Evolutionary conservation across 2,329 filamentous ascomycete species (phyloP).

Genomic region (Apiospora kogelbergensis): DNA sequence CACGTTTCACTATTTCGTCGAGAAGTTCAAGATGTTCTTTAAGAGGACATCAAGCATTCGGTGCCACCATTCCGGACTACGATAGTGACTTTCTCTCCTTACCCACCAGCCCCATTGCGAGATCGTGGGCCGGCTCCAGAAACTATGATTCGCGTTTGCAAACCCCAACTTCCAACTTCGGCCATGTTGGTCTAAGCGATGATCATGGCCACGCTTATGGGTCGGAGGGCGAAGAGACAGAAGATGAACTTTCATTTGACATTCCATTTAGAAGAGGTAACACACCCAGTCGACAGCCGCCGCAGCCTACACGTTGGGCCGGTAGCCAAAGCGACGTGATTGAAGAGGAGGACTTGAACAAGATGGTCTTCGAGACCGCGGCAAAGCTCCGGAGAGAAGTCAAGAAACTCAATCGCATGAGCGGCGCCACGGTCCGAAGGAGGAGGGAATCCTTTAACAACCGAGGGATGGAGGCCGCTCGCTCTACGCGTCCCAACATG

Average conservation of each 20-base stretch:
- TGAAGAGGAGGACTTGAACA: conserved; percentile 6
- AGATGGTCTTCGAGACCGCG: not conserved
- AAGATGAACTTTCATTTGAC: conserved; percentile 15
- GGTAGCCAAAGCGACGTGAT: conserved; percentile 8
- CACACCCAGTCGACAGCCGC: not conserved
- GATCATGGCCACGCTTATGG: not conserved
- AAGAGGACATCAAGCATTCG: not conserved
- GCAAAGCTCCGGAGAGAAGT: conserved; percentile 11
- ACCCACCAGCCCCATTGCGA: not conserved
- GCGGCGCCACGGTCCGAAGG: not conserved
- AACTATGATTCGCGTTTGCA: not conserved
- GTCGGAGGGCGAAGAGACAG: conserved; percentile 4
- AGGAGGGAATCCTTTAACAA: not conserved
- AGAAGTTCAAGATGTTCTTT: not conserved
- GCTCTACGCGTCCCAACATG: not conserved
- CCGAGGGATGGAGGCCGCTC: not conserved
- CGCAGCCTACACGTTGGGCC: not conserved
- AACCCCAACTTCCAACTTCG: not conserved
- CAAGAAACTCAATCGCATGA: conserved; percentile 2
- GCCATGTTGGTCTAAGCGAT: not conserved
- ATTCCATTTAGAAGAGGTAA: conserved; percentile 12
- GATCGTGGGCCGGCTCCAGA: not conserved
- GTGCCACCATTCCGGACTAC: not conserved
- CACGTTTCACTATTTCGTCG: not conserved
- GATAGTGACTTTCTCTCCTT: not conserved